Conservation (phyloP, 1,284 basidiomycete species). For the Cutaneotrichosporon dermatis region DNA sequence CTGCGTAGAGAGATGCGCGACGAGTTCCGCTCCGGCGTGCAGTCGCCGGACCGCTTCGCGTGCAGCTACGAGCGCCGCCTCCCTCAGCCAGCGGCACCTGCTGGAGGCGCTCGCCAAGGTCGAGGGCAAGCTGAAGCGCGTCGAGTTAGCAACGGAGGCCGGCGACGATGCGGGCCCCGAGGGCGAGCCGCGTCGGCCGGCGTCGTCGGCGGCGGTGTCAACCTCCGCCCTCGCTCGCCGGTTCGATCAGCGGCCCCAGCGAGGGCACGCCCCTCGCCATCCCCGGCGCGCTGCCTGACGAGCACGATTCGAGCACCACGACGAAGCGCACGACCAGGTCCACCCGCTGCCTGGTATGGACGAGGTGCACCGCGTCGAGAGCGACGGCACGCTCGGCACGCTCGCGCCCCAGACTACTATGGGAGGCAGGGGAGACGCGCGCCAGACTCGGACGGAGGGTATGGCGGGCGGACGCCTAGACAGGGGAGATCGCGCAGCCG, state of each 20-base stretch:
- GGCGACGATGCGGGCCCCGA: not conserved
- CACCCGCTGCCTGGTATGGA: not conserved
- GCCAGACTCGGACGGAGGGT: not conserved
- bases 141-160: not conserved
- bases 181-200: not conserved
- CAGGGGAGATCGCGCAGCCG: constrained; percentile 12
- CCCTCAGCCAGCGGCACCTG: constrained; percentile 52
- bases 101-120: constrained; percentile 32
- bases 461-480: constrained; percentile 10
- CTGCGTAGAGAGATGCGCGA: not conserved
- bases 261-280: not conserved
- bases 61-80: constrained; percentile 59
- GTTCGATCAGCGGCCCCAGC: not conserved
- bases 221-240: not conserved
- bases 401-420: not conserved
- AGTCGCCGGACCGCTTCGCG: constrained; percentile 71
- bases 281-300: not conserved
- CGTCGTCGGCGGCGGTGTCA: too few relatives aligned
- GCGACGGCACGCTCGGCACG: constrained; percentile 14
- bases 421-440: not conserved
- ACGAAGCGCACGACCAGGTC: not conserved
- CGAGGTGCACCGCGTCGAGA: constrained; percentile 4
- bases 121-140: constrained; percentile 10
- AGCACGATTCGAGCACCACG: not conserved
- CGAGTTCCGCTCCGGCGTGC: constrained; percentile 52